Conservation (phyloP, 2,329 filamentous ascomycete genomes). For the Trichophyton simii region DNA sequence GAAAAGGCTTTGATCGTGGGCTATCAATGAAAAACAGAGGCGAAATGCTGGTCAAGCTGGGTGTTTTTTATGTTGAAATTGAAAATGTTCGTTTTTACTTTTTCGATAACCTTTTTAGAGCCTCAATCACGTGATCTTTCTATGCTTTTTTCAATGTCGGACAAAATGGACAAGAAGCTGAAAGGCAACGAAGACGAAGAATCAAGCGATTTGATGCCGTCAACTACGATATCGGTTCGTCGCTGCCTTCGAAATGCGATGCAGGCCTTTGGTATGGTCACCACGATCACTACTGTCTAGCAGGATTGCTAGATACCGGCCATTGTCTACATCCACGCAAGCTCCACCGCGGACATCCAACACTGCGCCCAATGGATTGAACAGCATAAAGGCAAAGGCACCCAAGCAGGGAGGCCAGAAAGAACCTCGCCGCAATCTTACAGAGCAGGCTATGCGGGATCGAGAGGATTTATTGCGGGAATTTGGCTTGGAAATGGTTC, state of each 20-base stretch:
- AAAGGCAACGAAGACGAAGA: not conserved
- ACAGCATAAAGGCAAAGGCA: not conserved
- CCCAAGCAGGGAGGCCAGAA: not conserved
- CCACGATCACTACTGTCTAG: not conserved
- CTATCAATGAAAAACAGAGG: too few relatives aligned
- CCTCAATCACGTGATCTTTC: too few relatives aligned
- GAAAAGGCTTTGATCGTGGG: too few relatives aligned
- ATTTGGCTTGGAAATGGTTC: conserved; percentile 15
- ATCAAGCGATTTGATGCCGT: not conserved
- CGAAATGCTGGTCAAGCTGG: too few relatives aligned
- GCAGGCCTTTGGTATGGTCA: not conserved
- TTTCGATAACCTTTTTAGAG: too few relatives aligned
- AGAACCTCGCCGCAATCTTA: not conserved
- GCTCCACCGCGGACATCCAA: not conserved
- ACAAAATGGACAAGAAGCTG: too few relatives aligned
- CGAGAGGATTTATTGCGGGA: conserved; percentile 6
- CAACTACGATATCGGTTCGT: not conserved
- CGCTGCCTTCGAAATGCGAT: not conserved
- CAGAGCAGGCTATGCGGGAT: not conserved
- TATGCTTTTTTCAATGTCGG: too few relatives aligned
- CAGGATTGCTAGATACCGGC: not conserved
- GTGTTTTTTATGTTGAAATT: too few relatives aligned
- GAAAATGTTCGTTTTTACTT: too few relatives aligned
- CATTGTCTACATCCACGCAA: not conserved
- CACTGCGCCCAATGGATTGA: not conserved